Percentiles rank a stretch among this genome's conserved stretches.
Conservation (phyloP, 495 filamentous ascomycete genomes). For the Apiosordaria backusii region DNA sequence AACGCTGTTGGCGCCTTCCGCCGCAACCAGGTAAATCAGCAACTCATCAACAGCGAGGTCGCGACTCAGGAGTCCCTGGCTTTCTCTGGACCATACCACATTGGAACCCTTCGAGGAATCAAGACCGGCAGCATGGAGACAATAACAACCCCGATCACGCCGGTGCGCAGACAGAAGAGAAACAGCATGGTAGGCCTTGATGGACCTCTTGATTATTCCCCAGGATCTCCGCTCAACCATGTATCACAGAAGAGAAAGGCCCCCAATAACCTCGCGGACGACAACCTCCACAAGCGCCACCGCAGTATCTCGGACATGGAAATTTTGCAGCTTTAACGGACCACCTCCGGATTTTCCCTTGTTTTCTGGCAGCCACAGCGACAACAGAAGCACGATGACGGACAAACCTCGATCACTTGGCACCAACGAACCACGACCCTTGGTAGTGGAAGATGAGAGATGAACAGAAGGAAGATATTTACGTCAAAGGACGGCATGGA, state of each 20-base stretch:
- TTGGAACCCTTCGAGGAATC: constrained; percentile 51
- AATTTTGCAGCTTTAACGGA: constrained; percentile 22
- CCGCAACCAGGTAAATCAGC: constrained; percentile 69
- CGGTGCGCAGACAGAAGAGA: constrained; percentile 47
- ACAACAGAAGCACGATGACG: background rate
- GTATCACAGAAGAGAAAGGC: constrained; percentile 50
- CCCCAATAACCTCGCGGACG: constrained; percentile 30
- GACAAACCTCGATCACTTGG: background rate
- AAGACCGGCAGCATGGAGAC: constrained; percentile 53
- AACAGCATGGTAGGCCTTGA: constrained; percentile 20
- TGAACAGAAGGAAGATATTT: constrained; percentile 10
- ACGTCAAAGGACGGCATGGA: constrained; percentile 37
- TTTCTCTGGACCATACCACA: constrained; percentile 50
- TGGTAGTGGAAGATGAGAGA: background rate
- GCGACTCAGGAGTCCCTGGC: constrained; percentile 51
- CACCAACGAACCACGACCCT: background rate
- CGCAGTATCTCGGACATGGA: constrained; percentile 47
- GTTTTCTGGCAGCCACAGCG: background rate
- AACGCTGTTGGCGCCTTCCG: constrained; percentile 75
- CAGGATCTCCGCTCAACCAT: constrained; percentile 39
- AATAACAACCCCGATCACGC: constrained; percentile 54
- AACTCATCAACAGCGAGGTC: constrained; percentile 60
- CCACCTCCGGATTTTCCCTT: background rate
- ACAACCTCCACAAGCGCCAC: constrained; percentile 46
- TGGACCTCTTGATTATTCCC: constrained; percentile 28